Base-by-base conservation (phyloP, 331 rosid species). In the Malus hybrid region DNA sequence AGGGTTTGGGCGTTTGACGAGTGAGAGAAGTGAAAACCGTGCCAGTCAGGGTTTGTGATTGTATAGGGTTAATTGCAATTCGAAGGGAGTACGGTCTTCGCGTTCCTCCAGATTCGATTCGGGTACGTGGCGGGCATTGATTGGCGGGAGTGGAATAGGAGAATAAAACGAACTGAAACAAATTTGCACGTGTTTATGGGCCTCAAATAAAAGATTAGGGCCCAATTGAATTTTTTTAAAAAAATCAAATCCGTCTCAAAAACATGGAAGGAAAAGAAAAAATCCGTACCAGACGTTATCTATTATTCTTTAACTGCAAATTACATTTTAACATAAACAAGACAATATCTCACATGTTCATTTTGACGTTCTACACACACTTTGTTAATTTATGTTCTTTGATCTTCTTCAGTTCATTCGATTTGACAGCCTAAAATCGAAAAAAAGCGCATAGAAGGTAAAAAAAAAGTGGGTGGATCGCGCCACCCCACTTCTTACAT, bases 41-140 rank as follows among this genome's bases (percentile, higher is more conserved):
- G 80, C 42, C 16, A 52, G 42, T n/a, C 65, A 13, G 75, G 65
- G 66, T n/a, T 63, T 9, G 82, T 14, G 42, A 39, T 39, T 39
- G 44, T 39, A 39, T 39, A 9, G 44, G 12, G 44, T 39, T 39
- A 39, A 9, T 39, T 2, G 44, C 44, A 39, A 39, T 39, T 39
- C 44, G 44, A 39, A 39, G 44, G 12, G 44, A 39, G 44, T 19
- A 27, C 28, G 46, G 18, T 42, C 5, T 63, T 81, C 62, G 15
- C 1, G 56, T 61, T 15, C 59, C 79, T 70, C 81, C 88, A 20
- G 55, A 80, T 76, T 76, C 82, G 22, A 81, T 89, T 84, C 46
- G 31, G 68, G 28, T 60, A 28, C 62, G 57, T 46, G 70, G n/a
- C 50, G 70, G 16, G 20, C 50, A 9, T 14, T 1, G 5, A 29